Percentiles rank a stretch among this genome's conserved stretches.
Conservation (phyloP, 2,329 filamentous ascomycete species). For the Monilinia fructigena region DNA sequence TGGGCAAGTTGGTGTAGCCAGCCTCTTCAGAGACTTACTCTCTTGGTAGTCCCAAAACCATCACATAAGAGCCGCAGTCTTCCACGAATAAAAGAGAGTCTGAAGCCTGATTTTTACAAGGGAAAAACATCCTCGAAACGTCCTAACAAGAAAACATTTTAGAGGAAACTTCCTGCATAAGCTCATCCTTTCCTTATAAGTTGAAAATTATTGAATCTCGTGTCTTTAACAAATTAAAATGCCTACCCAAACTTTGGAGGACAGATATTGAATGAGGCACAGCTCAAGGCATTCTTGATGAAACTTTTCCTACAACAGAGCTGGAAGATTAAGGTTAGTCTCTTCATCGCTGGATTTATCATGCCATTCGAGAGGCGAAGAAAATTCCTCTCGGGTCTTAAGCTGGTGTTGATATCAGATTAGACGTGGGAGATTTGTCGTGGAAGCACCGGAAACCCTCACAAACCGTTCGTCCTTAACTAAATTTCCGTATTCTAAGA, state of each 20-base stretch:
- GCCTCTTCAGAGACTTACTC: too few relatives aligned
- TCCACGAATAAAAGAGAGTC: too few relatives aligned
- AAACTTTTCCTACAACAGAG: background rate
- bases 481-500: background rate
- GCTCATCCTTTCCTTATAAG: too few relatives aligned
- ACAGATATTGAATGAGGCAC: background rate
- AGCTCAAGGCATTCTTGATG: background rate
- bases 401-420: background rate
- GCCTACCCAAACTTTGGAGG: background rate
- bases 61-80: too few relatives aligned
- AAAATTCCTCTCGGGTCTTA: background rate
- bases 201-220: too few relatives aligned
- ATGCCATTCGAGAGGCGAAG: background rate
- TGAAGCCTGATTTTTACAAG: too few relatives aligned
- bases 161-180: too few relatives aligned
- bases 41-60: too few relatives aligned
- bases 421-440: background rate
- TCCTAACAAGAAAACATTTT: too few relatives aligned
- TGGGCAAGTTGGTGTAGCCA: too few relatives aligned
- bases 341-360: background rate
- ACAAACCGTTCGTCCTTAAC: background rate
- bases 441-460: background rate
- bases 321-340: background rate
- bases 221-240: background rate
- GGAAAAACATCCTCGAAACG: too few relatives aligned